A percentile compares a stretch with the other conserved stretches of the same genome.
Evolutionary conservation across 345 rosid species (phyloP).

Genomic region (Pistacia vera): DNA sequence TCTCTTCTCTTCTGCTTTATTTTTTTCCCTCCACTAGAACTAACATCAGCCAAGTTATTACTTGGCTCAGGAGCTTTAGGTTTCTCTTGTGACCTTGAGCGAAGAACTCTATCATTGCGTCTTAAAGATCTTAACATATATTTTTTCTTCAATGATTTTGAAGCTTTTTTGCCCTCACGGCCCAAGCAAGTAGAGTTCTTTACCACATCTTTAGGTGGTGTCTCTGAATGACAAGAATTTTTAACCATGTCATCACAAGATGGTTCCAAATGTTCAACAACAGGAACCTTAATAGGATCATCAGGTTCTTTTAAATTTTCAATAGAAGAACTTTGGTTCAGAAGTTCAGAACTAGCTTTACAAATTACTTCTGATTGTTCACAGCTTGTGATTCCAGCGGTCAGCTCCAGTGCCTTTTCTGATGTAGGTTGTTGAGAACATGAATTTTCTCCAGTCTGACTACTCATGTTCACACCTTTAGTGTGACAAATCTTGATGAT

Average conservation of each 20-base stretch:
- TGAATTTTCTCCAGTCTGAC: conserved; percentile 20
- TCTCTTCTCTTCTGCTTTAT: conserved; percentile 31
- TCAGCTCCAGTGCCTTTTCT: neutral
- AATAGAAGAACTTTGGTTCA: conserved; percentile 12
- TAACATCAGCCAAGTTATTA: conserved; percentile 30
- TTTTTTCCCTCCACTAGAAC: conserved; percentile 34
- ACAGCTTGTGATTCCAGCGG: conserved; percentile 3
- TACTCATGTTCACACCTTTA: conserved; percentile 14
- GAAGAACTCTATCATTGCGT: conserved; percentile 50
- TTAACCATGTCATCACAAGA: conserved; percentile 16
- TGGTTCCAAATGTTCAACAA: conserved; percentile 15
- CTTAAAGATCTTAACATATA: conserved; percentile 34
- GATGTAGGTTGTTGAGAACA: conserved; percentile 18
- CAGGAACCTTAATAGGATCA: conserved; percentile 12
- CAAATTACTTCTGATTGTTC: conserved; percentile 24
- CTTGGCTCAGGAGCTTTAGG: conserved; percentile 42
- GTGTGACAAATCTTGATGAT: conserved; percentile 17
- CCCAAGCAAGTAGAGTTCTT: conserved; percentile 21
- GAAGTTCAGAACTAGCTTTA: conserved; percentile 9
- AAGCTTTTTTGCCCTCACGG: conserved; percentile 28
- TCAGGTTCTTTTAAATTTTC: conserved; percentile 25
- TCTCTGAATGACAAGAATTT: conserved; percentile 19
- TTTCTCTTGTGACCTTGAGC: conserved; percentile 43
- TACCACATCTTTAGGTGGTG: conserved; percentile 15
- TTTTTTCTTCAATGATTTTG: conserved; percentile 39